Evolutionary conservation across 805 yeast species (phyloP), one percentile per base, ranked within the genome.

Genomic region (Zygosaccharomyces pseudorouxii): DNA sequence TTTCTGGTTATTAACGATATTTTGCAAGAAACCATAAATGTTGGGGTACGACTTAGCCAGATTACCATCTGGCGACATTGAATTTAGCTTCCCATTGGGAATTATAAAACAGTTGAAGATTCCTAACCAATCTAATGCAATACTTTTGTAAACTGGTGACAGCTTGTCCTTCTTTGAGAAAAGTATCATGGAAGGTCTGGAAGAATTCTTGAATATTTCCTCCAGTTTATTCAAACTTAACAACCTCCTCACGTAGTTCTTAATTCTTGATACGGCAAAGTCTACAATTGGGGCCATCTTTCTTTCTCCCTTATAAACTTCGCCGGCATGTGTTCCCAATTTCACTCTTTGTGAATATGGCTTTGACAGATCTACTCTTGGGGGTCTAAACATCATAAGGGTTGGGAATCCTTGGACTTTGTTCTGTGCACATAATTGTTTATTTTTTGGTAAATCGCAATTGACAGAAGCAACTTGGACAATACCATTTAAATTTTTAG

Each of bases 341-440:
- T 45, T 45, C 2, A 45, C 19, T 3, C 41, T 19, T 14, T 63
- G 54, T 38, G 55, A 44, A 49, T 54, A 27, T 48, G 54, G 53
- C 22, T 58, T 52, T 10, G 58, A 56, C 4, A 66, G 36, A 38
- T 68, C 62, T 25, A 70, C 70, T 60, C 86, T 87, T 18, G 93
- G 89, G 1, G 97, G 96, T 58, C 92, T 77, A 69, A 85, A 90
- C 3, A 84, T 83, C 70, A 82, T 68, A 27, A 93, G 65, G 0
- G 97, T 87, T 7, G 99, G 99, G 67, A 77, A 92, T 0, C 96
- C 95, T 55, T 79, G 73, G 27, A 93, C 70, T 47, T 76, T 73
- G 64, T 84, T 75, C 48, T 75, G 68, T 19, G 80, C 69, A 70
- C 99, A 93, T 3, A 93, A 63, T 29, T 71, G 75, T 67, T 83